phyloP scores from a whole-genome alignment of 148 eudicot genomes.

The Simmondsia chinensis region DNA sequence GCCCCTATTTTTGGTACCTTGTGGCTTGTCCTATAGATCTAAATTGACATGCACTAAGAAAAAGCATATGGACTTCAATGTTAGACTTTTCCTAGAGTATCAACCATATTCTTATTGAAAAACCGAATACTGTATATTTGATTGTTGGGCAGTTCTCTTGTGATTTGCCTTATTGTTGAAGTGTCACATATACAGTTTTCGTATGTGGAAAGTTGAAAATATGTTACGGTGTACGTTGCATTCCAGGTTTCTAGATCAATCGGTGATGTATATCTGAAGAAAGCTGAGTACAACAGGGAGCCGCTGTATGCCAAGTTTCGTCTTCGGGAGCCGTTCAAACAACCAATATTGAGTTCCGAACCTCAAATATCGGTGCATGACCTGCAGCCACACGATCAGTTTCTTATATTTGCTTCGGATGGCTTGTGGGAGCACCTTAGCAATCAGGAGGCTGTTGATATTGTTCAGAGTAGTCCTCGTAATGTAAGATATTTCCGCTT shows the following conservation, averaged over 20 bases:
- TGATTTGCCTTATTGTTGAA: too few relatives aligned
- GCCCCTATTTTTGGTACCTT: too few relatives aligned
- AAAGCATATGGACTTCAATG: too few relatives aligned
- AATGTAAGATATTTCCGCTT: constrained; percentile 35
- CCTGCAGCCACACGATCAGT: constrained; percentile 60
- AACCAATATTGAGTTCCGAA: constrained; percentile 60
- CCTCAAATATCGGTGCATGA: constrained; percentile 56
- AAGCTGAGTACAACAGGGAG: constrained; percentile 68
- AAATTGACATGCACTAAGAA: too few relatives aligned
- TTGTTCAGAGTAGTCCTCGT: constrained; percentile 56
- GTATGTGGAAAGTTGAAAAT: background rate
- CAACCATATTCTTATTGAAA: too few relatives aligned
- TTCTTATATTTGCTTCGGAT: constrained; percentile 81
- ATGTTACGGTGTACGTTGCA: background rate
- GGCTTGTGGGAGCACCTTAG: constrained; percentile 83
- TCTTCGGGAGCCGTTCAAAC: constrained; percentile 57
- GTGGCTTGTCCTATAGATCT: too few relatives aligned
- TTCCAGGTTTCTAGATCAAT: constrained; percentile 62
- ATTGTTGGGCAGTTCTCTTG: too few relatives aligned
- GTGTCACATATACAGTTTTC: background rate
- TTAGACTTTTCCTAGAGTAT: too few relatives aligned
- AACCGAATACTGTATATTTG: too few relatives aligned
- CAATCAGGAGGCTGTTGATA: constrained; percentile 79
- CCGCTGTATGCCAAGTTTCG: constrained; percentile 68
- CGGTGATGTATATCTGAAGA: constrained; percentile 69